These are phyloP conservation scores for Gynostemma pentaphyllum DNA, from an alignment of 306 rosid genomes.

Conservation along the genomic window DNA sequence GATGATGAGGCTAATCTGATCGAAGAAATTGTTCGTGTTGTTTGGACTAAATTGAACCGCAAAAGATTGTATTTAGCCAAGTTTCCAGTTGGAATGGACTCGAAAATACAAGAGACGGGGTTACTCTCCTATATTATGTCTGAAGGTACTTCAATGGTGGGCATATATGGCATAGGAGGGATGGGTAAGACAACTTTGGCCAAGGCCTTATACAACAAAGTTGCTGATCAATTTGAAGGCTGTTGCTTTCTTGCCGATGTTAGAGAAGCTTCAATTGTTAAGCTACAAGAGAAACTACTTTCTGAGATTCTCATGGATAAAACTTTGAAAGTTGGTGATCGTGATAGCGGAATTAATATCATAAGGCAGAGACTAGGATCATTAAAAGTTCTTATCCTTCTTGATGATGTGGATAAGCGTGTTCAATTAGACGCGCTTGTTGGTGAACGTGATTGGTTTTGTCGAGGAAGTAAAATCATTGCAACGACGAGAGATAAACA, in stretches of 20 bases:
- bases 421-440: slow-evolving; percentile 3
- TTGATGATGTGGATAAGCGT: slow-evolving; percentile 3
- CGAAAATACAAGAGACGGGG: background rate
- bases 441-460: slow-evolving; percentile 7
- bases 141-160: background rate
- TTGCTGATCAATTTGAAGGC: background rate
- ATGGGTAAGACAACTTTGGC: slow-evolving; percentile 18
- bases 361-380: background rate
- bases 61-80: slow-evolving; percentile 3
- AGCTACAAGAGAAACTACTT: slow-evolving; percentile 14
- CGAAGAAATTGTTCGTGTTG: background rate
- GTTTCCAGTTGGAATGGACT: background rate
- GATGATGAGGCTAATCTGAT: background rate
- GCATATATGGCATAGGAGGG: slow-evolving; percentile 16
- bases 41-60: background rate
- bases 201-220: slow-evolving; percentile 11
- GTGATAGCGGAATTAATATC: background rate
- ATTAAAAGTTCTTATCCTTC: slow-evolving; percentile 4
- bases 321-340: background rate
- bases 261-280: background rate
- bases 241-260: slow-evolving; percentile 1
- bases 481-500: slow-evolving; percentile 12
- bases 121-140: background rate
- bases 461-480: slow-evolving; percentile 13
- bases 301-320: background rate